Evolutionary conservation across 768 basidiomycete species (phyloP), one percentile per base, ranked within the genome.

Genomic region (Hortiboletus campestris): DNA sequence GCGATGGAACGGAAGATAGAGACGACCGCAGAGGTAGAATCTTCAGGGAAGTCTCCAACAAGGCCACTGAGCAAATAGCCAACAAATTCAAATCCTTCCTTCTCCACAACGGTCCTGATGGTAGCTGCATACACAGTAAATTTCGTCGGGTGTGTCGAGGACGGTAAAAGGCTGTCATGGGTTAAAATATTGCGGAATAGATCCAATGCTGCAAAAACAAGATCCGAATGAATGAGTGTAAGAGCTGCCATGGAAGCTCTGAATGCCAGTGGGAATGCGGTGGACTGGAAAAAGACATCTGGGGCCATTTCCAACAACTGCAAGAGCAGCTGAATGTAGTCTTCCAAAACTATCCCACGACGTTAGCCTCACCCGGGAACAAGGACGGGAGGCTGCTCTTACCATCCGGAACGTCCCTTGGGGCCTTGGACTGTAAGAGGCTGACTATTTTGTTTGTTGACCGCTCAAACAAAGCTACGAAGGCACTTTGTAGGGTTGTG

Each of bases 391-490:
- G 5, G 28, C n/a, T 35, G 20, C n/a, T 67, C 89, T 67, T 63
- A 98, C 97, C 86, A 74, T 98, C 97, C 36, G 95, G 93, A 36
- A 97, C 80, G 53, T 89, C 86, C 28, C 81, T 74, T 17, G 91
- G 84, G 8, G 79, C 69, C 62, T 89, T 88, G 25, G 79, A 73
- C 62, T 88, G 84, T 51, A 98, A 69, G 43, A 94, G 59, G 43
- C 76, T 71, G 13, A 87, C 81, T 4, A 94, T 67, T 66, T 89
- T 89, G 54, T 76, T 78, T 17, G 91, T 96, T 13, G 86, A 81
- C 40, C 81, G 77, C 64, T 96, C 94, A 64, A 88, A 94, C 36
- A 89, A 69, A 19, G 79, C 78, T 51, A 78, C 74, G 58, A 93
- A 81, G 8, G 88, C 75, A 7, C 65, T 72, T 34, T 82, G 82